Evolutionary conservation across 257 asterid genomes (phyloP), one percentile per base, ranked within the genome.

Genomic region (Solanum etuberosum): DNA sequence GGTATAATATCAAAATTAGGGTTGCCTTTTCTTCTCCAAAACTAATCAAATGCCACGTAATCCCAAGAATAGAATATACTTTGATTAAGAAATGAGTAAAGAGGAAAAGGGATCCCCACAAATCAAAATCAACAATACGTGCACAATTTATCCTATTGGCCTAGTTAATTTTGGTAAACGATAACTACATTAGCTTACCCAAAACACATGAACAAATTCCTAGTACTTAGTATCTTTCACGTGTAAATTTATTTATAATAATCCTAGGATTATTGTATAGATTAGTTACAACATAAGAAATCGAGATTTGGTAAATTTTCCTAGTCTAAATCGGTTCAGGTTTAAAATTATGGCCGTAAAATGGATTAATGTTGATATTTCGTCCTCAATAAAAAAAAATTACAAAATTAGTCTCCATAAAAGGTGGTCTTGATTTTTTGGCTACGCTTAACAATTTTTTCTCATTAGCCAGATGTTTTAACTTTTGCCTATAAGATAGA

Each of bases 111-210:
- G 34, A 43, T 10, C 84, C 84, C 43, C 65, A 81, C 68, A 48
- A 81, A 18, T 81, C 68, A 81, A 80, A 73, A 46, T 29, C 67
- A 80, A 27, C 29, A 20, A 80, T 81, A 81, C 85, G 68, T 81
- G 21, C 38, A 6, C 85, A 48, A 23, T 29, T 81, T 81, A 15
- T 81, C 10, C 65, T 27, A 40, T 81, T 48, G 43, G 3, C 40
- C 42, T 29, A 78, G 65, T 43, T 78, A 43, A 78, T 46, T 46
- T 78, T 78, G 40, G 84, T 1, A 31, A 70, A 70, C 1, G 23
- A 67, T 14, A 29, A 29, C 72, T 65, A 29, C 20, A 67, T 29
- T 29, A 68, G 38, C 76, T 68, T 18, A 29, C 23, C 11, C 9
- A 68, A 29, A 29, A 4, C 38, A 15, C 9, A 29, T 14, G 3